Conservation (phyloP, 148 eudicot genomes). For the Cornus kousa region DNA sequence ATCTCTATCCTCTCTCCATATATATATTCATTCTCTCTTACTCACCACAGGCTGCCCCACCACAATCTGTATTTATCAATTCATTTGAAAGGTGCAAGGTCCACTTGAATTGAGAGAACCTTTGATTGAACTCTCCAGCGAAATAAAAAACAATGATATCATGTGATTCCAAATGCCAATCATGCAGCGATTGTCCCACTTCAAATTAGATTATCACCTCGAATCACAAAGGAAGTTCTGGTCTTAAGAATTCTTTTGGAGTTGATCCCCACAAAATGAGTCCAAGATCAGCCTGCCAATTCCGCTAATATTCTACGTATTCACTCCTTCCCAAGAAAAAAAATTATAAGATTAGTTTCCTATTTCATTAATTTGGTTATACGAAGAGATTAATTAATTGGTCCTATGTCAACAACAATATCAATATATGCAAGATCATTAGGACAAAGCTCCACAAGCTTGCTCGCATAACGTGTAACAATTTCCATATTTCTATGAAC, state of each 20-base stretch:
- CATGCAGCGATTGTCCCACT: too few relatives aligned
- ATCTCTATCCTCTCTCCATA: too few relatives aligned
- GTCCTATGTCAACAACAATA: neutral
- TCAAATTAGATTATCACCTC: too few relatives aligned
- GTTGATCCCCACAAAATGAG: neutral
- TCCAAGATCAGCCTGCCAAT: neutral
- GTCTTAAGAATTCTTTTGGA: too few relatives aligned
- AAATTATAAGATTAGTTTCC: neutral
- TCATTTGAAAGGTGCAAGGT: too few relatives aligned
- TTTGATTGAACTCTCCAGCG: too few relatives aligned
- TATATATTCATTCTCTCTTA: too few relatives aligned
- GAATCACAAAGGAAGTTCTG: neutral
- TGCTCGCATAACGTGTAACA: constrained; percentile 36
- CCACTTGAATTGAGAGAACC: too few relatives aligned
- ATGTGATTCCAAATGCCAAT: too few relatives aligned
- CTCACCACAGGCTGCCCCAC: too few relatives aligned
- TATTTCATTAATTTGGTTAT: neutral
- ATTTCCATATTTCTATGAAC: constrained; percentile 51
- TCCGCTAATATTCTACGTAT: neutral
- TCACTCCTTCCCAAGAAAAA: neutral
- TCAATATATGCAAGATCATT: constrained; percentile 32
- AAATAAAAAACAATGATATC: too few relatives aligned
- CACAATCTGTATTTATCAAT: too few relatives aligned
- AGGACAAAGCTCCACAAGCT: constrained; percentile 46
- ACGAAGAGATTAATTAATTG: neutral